Conservation (phyloP, 768 basidiomycete species). For the Serendipita indica region DNA sequence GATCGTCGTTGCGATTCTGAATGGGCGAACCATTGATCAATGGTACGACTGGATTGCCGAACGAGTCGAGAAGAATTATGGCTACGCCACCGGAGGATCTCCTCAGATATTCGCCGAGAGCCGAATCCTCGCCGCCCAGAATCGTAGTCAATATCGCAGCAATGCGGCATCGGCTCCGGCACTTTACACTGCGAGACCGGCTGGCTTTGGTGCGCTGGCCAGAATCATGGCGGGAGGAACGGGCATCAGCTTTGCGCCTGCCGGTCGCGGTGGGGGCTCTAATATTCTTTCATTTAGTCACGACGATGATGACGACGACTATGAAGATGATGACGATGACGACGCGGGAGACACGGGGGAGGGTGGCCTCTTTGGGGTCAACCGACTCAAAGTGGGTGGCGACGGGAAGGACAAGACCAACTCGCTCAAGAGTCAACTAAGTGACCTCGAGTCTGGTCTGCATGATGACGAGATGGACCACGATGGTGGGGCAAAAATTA, state of each 20-base stretch:
- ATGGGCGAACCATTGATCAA: constrained; percentile 75
- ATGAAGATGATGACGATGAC: constrained; percentile 45
- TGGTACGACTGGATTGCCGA: constrained; percentile 86
- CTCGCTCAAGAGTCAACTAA: constrained; percentile 19
- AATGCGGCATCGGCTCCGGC: constrained; percentile 12
- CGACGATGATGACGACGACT: constrained; percentile 42
- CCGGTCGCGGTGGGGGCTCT: constrained; percentile 33
- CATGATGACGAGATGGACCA: constrained; percentile 19
- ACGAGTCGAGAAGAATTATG: constrained; percentile 59
- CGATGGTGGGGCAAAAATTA: constrained; percentile 10
- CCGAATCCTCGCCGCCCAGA: constrained; percentile 22
- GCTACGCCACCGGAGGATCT: constrained; percentile 53
- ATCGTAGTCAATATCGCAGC: constrained; percentile 13
- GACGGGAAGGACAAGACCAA: constrained; percentile 39
- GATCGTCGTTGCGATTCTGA: constrained; percentile 73
- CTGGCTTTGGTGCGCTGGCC: constrained; percentile 35
- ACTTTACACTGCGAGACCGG: constrained; percentile 17
- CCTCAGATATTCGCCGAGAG: constrained; percentile 63
- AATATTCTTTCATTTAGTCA: constrained; percentile 46
- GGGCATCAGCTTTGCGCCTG: constrained; percentile 55
- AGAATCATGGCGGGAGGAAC: constrained; percentile 41
- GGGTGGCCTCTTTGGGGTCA: constrained; percentile 22
- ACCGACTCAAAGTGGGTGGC: constrained; percentile 25
- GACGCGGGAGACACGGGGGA: constrained; percentile 19
- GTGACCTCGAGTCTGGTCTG: constrained; percentile 12